Evolutionary conservation across 805 yeast species (phyloP), one percentile per base, ranked within the genome.

Genomic region (Metschnikowia picachoensis): DNA sequence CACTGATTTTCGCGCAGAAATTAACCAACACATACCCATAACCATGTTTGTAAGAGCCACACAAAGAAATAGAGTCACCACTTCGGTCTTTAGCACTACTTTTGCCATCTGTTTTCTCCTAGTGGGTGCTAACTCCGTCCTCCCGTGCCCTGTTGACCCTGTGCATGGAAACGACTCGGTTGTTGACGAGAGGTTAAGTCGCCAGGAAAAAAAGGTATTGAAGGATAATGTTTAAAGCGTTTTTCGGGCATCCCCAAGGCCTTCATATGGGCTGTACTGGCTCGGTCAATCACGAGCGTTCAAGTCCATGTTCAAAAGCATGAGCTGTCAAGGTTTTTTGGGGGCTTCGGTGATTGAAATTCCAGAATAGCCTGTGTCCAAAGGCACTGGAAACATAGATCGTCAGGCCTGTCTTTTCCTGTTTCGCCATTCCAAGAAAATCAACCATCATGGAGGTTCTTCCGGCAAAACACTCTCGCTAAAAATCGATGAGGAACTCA

Each of bases 31-130:
- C 35, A 32, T 14, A 1, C 2, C 6, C 35, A n/a, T 0, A 14
- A 30, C 4, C 11, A 80, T 80, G 84, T 77, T 70, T 57, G 69
- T 80, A 49, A 79, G 72, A 64, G 87, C 87, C 10, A 70, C 80
- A 4, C 73, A 74, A 40, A 73, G 86, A 59, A 72, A 73, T 46
- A 69, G 68, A 51, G 67, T 85, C 42, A 83, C 89, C 17, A 75
- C 77, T 39, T 82, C 87, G 12, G 68, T 85, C 48, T 85, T 85
- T 64, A 78, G 84, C 20, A 80, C 89, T 15, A 85, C 94, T 0
- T 85, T 85, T 51, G 74, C 84, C n/a, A 79, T 86, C 28, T 85
- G 91, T 32, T 77, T 85, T 47, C 59, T 65, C 43, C 48, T 72
- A 41, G 77, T 72, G 5, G 78, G 85, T 14, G 82, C 83, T 13